Base-by-base conservation (phyloP, 75 land plant genomes). In the Pinus taeda region DNA sequence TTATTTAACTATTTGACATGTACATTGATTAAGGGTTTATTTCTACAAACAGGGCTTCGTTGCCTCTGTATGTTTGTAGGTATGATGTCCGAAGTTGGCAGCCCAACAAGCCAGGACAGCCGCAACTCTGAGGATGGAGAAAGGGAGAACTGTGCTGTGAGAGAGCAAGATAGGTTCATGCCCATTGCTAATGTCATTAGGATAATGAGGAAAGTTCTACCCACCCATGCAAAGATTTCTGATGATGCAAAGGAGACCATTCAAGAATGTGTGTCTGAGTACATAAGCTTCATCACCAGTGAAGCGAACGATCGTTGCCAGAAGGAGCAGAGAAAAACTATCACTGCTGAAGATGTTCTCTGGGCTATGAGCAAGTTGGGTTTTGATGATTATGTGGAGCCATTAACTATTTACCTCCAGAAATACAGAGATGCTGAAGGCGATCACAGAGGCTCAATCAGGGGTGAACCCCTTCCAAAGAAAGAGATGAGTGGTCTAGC, bases 281-380 rank as follows among this genome's bases (percentile, higher is more conserved):
- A 89, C 89, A 91, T 91, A 77, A 91, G 93, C 74, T 91, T 91
- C 85, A 86, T 91, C 71, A 91, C 93, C 12, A 86, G 93, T 64
- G 93, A 91, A 84, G 88, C 88, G 14, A 84, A 86, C 18, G 93
- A 91, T 67, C 89, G 90, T 80, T 91, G 93, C 74, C 91, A 89
- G 87, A 65, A 87, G 14, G 93, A 91, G 80, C 89, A 91, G 83
- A 67, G 93, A 59, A 91, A 91, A 85, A 91, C 93, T 22, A 83
- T 91, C 65, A 91, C 89, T 56, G 93, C 92, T 13, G 93, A 91
- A 63, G 93, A 91, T 70, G 81, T 91, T 58, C 89, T 91, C 1
- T 91, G 93, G 93, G 93, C 93, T 36, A 91, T 91, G 93, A 82
- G 87, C 81, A 91, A 92, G 9, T 79, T 91, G 33, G 93, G 93